These are phyloP conservation scores for Cyberlindnera lachancei DNA, from an alignment of 805 yeast genomes.

Conservation along the genomic window DNA sequence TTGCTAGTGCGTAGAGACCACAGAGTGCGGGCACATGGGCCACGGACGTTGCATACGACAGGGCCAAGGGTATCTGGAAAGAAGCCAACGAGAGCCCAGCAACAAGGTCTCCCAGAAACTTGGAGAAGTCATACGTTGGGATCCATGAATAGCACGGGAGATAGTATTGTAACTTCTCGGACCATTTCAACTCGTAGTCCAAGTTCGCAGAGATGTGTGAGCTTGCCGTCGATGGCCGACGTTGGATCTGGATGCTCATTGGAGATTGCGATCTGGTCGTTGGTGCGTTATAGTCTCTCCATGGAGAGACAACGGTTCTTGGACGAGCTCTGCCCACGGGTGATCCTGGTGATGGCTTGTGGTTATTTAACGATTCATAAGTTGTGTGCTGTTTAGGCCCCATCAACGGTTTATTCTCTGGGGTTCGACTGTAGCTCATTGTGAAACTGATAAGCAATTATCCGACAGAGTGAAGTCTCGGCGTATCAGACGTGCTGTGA, in stretches of 20 bases:
- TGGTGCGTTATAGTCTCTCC: constrained; percentile 4
- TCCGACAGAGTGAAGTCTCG: too few species aligned
- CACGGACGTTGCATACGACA: constrained; percentile 66
- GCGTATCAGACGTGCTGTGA: too few species aligned
- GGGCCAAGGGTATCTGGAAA: constrained; percentile 81
- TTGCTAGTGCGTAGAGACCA: constrained; percentile 69
- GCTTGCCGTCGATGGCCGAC: not conserved
- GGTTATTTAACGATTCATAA: constrained; percentile 6
- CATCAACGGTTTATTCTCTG: constrained; percentile 9
- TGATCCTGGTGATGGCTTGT: constrained; percentile 1
- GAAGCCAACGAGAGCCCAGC: constrained; percentile 88
- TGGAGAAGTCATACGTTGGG: constrained; percentile 35
- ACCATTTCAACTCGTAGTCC: constrained; percentile 8
- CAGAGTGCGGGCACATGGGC: constrained; percentile 79
- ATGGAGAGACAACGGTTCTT: constrained; percentile 13
- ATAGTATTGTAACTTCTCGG: constrained; percentile 45
- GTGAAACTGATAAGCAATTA: too few species aligned
- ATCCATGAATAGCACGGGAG: constrained; percentile 65
- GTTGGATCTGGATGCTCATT: constrained; percentile 1
- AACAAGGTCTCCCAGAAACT: constrained; percentile 52
- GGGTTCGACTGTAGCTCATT: too few species aligned
- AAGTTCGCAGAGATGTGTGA: constrained; percentile 6
- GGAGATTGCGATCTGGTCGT: constrained; percentile 6
- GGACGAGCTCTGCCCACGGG: constrained; percentile 12
- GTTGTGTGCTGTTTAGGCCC: constrained; percentile 3